These are phyloP conservation scores for Aspergillus phoenicis DNA, from an alignment of 2,329 filamentous ascomycete genomes.

Conservation along the genomic window DNA sequence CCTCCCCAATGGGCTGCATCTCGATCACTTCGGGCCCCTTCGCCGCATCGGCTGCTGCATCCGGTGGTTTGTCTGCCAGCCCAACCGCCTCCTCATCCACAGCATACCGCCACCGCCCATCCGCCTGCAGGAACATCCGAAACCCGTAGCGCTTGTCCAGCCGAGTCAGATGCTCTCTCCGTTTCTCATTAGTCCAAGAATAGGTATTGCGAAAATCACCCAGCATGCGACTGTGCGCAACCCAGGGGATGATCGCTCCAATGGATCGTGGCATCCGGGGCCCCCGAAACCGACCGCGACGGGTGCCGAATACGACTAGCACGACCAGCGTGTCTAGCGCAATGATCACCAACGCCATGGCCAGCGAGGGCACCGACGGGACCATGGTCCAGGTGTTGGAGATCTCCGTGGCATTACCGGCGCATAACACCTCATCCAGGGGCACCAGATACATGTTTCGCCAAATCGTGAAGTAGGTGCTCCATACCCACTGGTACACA, in stretches of 20 bases:
- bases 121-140: conserved; percentile 33
- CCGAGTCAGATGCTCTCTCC: conserved; percentile 28
- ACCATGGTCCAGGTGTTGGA: conserved; percentile 36
- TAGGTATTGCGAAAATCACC: conserved; percentile 35
- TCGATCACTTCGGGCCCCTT: conserved; percentile 21
- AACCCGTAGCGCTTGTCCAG: conserved; percentile 37
- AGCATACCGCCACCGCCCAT: conserved; percentile 35
- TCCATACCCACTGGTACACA: conserved; percentile 40
- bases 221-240: conserved; percentile 38
- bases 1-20: conserved; percentile 12
- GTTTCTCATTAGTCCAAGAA: conserved; percentile 30
- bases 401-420: conserved; percentile 31
- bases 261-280: conserved; percentile 39
- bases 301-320: conserved; percentile 36
- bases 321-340: conserved; percentile 36
- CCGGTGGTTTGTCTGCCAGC: conserved; percentile 1
- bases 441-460: conserved; percentile 34
- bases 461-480: conserved; percentile 41
- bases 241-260: conserved; percentile 37
- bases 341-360: conserved; percentile 33
- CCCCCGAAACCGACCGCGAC: conserved; percentile 36
- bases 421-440: conserved; percentile 21
- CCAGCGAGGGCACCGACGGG: conserved; percentile 32
- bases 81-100: conserved; percentile 34
- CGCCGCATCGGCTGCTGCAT: not conserved